A percentile compares a stretch with the other conserved stretches of the same genome.
Conservation (phyloP, 2,329 filamentous ascomycete species). For the Lecanicillium sp. region DNA sequence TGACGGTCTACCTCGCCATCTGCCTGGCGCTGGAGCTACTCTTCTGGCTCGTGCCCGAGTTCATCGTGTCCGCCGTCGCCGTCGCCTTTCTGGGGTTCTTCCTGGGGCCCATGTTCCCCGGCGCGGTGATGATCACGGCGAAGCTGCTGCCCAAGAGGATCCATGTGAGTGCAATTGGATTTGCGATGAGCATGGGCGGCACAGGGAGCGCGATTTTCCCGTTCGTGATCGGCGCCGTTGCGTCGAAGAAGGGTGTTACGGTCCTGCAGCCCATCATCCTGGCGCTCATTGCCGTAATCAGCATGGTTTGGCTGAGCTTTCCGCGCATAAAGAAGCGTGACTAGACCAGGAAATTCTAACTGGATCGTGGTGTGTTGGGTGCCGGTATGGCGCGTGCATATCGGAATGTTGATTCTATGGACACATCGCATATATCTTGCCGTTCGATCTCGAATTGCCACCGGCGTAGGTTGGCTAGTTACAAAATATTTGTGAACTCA, state of each 20-base stretch:
- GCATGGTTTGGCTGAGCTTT: conserved; percentile 31
- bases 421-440: too few species aligned
- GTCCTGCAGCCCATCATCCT: conserved; percentile 47
- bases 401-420: conserved; percentile 60
- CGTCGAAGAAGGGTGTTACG: conserved; percentile 41
- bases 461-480: too few species aligned
- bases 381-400: neutral
- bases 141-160: conserved; percentile 64
- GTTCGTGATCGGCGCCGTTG: conserved; percentile 58
- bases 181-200: conserved; percentile 66
- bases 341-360: neutral
- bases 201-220: conserved; percentile 59
- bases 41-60: conserved; percentile 52
- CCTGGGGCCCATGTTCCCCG: conserved; percentile 67
- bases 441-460: too few species aligned
- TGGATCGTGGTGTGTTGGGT: too few species aligned
- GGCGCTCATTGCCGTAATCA: conserved; percentile 33
- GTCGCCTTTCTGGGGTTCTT: conserved; percentile 68
- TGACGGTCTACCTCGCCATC: conserved; percentile 54
- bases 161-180: conserved; percentile 68
- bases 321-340: conserved; percentile 28
- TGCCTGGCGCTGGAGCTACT: conserved; percentile 59
- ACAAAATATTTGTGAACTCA: too few species aligned
- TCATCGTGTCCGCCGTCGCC: conserved; percentile 52
- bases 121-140: conserved; percentile 62